Evolutionary conservation across 768 basidiomycete genomes (phyloP), one percentile per base, ranked within the genome.

Genomic region (Podaxis carcinomalis): DNA sequence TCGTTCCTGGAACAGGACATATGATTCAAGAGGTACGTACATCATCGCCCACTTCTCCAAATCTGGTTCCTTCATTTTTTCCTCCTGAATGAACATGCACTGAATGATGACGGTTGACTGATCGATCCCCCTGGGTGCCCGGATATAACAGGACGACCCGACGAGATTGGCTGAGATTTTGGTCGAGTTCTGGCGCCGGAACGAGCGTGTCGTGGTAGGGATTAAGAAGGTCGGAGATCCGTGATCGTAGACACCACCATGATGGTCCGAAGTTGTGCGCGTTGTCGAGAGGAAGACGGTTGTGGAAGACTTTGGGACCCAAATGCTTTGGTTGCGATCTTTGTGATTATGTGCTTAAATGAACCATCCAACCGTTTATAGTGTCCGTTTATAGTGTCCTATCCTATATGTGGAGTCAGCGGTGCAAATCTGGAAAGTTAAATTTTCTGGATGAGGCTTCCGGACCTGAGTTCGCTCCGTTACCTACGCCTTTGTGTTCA

Each of bases 121-220:
- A 21, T 27, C 23, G 19, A 27, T 14, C 19, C 21, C 21, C 25
- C 11, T 44, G 47, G 2, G 9, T 49, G 9, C 3, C 47, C 47
- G 47, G 32, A 40, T 61, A 40, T 36, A 56, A 59, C n/a, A 97
- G 92, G 96, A 99, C 68, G 86, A 95, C 68, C 96, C 96, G 0
- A 84, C 79, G 5, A 80, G 81, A 21, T 74, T 95, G 9, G 93
- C 95, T 2, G 86, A 90, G 64, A 84, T 92, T 25, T 68, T 98
- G 59, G 82, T 92, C 4, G 89, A 92, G 56, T 99, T 98, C 70
- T 97, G 94, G 95, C 84, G 80, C 68, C 76, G 95, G 59, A 97
- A 99, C 70, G 93, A 95, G 65, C 72, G 84, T 10, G 80, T 87
- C 3, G 68, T 86, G 55, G 73, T 83, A 25, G 83, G 87, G 0